A percentile compares a stretch with the other conserved stretches of the same genome.
These are phyloP conservation scores for Trametes sp. DNA, from an alignment of 1,284 basidiomycete species.

Conservation along the genomic window DNA sequence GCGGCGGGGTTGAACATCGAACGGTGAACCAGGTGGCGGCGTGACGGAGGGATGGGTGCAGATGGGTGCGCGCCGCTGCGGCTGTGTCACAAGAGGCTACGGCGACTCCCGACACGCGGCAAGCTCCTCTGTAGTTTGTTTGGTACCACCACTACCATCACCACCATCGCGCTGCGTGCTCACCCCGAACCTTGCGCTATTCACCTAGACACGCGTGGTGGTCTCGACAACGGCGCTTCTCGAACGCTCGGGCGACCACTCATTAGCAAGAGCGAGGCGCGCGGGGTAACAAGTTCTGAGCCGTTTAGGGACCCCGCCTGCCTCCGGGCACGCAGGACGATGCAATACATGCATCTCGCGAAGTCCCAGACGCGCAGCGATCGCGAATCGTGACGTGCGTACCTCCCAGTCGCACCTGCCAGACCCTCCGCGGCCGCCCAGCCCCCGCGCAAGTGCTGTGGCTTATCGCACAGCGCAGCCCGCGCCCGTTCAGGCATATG, in stretches of 20 bases:
- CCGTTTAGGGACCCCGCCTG: background rate
- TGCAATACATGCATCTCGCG: background rate
- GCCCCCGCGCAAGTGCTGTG: slow-evolving; percentile 14
- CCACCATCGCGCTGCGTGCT: background rate
- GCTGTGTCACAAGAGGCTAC: background rate
- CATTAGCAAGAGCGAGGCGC: background rate
- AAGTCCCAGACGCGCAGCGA: slow-evolving; percentile 1
- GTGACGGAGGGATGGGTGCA: background rate
- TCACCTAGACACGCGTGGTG: background rate
- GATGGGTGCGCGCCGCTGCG: too few species aligned
- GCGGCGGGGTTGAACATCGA: background rate
- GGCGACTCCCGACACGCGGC: background rate
- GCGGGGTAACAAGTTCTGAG: background rate
- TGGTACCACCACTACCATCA: background rate
- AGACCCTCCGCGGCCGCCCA: background rate
- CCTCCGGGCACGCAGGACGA: background rate
- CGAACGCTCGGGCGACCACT: background rate
- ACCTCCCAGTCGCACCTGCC: background rate
- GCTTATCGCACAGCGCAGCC: slow-evolving; percentile 30
- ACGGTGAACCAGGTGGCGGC: background rate
- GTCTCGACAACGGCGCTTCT: background rate
- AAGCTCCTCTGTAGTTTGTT: background rate
- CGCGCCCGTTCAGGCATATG: slow-evolving; percentile 10
- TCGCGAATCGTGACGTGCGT: slow-evolving; percentile 13
- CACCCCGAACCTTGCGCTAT: slow-evolving; percentile 9